phyloP scores from a whole-genome alignment of 163 green algal species.

The Prototheca wickerhamii region DNA sequence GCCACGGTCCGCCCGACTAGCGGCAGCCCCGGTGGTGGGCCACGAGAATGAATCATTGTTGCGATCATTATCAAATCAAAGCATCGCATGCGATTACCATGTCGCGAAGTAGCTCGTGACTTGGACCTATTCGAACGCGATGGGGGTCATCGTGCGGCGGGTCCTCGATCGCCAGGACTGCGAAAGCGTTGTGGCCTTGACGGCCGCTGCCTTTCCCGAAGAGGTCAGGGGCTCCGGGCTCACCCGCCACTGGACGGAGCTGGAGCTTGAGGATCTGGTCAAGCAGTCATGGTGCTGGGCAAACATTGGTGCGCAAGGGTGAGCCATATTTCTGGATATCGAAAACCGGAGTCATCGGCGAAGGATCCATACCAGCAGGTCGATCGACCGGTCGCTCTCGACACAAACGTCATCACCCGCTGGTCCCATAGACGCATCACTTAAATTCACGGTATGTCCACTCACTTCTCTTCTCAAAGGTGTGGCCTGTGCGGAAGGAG shows the following conservation, averaged over 20 bases:
- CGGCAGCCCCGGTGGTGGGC: too few relatives aligned
- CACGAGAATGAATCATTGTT: too few relatives aligned
- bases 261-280: constrained; percentile 17
- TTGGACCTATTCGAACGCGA: too few relatives aligned
- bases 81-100: too few relatives aligned
- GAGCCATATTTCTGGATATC: not conserved
- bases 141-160: not conserved
- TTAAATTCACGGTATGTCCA: not conserved
- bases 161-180: constrained; percentile 5
- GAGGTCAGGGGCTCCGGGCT: constrained; percentile 14
- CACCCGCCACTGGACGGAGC: constrained; percentile 6
- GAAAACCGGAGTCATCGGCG: not conserved
- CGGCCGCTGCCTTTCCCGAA: constrained; percentile 12
- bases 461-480: constrained; percentile 6
- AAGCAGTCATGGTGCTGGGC: constrained; percentile 1
- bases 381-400: too few relatives aligned
- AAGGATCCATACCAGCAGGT: too few relatives aligned
- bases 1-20: too few relatives aligned
- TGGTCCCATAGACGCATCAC: too few relatives aligned
- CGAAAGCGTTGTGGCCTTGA: constrained; percentile 6
- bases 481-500: constrained; percentile 12
- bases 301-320: constrained; percentile 1
- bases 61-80: too few relatives aligned
- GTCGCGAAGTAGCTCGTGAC: too few relatives aligned
- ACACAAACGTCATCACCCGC: too few relatives aligned